Evolutionary conservation across 2,329 filamentous ascomycete species (phyloP), one percentile per base, ranked within the genome.

Genomic region (Escovopsis sp.): DNA sequence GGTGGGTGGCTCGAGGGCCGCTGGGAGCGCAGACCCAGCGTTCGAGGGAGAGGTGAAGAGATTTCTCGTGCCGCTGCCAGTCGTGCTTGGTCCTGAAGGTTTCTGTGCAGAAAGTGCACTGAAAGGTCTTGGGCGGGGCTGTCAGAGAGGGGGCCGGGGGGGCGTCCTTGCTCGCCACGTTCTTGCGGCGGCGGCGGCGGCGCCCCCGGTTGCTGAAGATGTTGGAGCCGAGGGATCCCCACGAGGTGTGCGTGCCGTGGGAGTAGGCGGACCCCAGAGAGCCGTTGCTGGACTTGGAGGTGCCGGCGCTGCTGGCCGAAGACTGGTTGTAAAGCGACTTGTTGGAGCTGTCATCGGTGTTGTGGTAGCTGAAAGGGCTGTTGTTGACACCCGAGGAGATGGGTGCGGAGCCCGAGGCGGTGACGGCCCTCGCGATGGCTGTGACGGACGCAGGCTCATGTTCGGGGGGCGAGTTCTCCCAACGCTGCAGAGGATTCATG

Each of bases 31-130:
- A 82, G 40, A 75, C 70, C 79, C 68, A 83, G 38, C 65, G 65
- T 57, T 72, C 74, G 1, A 79, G 68, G 6, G 71, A 82, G 45
- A 71, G 55, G 50, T 70, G 78, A 43, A 75, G 60, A 34, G 73
- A 76, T 44, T 78, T 78, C 48, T 84, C 78, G 50, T 83, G 78
- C 39, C 78, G 62, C 46, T 77, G 72, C 74, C 74, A 79, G 52
- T 79, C 74, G 46, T 79, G 72, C 50, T 79, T 79, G 4, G 73
- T 77, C 43, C 72, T 62, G 53, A 78, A 79, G 0, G 71, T 75
- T 43, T 78, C 72, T 6, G 74, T 77, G 51, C 74, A 79, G 60
- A 79, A 79, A 41, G 74, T 79, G 52, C 74, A 79, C 52, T 78
- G 73, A 52, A 69, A 76, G 2, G 69, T 71, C 47, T 71, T 72